Conservation (phyloP, 441 rosid genomes). For the Adansonia grandidieri region DNA sequence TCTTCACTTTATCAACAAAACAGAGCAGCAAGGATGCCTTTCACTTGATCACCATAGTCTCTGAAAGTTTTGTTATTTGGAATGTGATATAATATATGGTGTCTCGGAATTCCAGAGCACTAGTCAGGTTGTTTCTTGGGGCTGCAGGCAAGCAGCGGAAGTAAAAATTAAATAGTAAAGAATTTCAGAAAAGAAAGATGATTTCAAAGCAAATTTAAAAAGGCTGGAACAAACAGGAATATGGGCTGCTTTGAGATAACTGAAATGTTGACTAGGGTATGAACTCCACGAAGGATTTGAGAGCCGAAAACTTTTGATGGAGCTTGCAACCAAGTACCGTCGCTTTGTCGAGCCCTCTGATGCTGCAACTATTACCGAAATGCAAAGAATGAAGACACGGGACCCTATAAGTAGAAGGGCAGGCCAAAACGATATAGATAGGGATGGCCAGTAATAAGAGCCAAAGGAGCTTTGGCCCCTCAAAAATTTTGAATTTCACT, state of each 20-base stretch:
- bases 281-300: conserved; percentile 74
- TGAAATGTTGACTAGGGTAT: conserved; percentile 58
- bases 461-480: too few relatives aligned
- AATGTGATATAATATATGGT: conserved; percentile 6
- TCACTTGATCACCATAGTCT: background rate
- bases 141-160: conserved; percentile 64
- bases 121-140: conserved; percentile 57
- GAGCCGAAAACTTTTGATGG: conserved; percentile 41
- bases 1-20: background rate
- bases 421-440: conserved; percentile 70
- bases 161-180: conserved; percentile 50
- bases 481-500: too few relatives aligned
- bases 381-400: conserved; percentile 72
- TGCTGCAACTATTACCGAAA: conserved; percentile 72
- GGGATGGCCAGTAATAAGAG: too few relatives aligned
- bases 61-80: background rate
- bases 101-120: conserved; percentile 50
- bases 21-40: background rate
- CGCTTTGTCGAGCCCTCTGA: conserved; percentile 75
- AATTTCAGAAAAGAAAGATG: conserved; percentile 39
- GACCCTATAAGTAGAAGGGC: conserved; percentile 59
- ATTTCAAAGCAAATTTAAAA: conserved; percentile 72
- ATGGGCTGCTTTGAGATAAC: conserved; percentile 55
- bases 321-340: conserved; percentile 54
- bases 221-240: conserved; percentile 76